phyloP scores from a whole-genome alignment of 2,329 filamentous ascomycete species.

The Scytalidium sp. region DNA sequence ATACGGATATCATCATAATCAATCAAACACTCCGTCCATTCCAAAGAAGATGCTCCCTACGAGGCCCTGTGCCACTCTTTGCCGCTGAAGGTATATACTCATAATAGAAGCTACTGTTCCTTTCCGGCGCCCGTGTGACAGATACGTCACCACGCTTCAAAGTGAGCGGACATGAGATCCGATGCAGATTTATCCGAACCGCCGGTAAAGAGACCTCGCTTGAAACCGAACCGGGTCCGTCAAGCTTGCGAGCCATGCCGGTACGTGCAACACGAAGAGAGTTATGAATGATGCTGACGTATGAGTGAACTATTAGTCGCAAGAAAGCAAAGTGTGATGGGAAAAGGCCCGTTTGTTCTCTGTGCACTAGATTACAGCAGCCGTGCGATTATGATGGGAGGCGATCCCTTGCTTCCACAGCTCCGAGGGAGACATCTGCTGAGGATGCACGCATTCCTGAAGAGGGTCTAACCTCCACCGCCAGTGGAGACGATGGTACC shows the following conservation, averaged over 20 bases:
- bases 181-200: neutral
- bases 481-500: neutral
- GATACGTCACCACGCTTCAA: too few relatives aligned
- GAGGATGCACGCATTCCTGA: neutral
- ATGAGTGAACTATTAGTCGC: conserved; percentile 30
- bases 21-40: too few relatives aligned
- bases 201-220: neutral
- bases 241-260: conserved; percentile 35
- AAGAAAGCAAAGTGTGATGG: conserved; percentile 51
- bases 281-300: neutral
- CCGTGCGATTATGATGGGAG: conserved; percentile 39
- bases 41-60: too few relatives aligned
- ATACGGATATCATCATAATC: too few relatives aligned
- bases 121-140: too few relatives aligned
- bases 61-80: too few relatives aligned
- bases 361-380: conserved; percentile 46
- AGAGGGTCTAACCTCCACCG: neutral
- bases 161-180: too few relatives aligned
- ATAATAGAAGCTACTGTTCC: too few relatives aligned
- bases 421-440: neutral
- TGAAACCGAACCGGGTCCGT: conserved; percentile 20
- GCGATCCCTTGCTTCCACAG: neutral
- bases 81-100: too few relatives aligned
- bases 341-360: conserved; percentile 45
- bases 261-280: conserved; percentile 15